Evolutionary conservation across 108 stramenopile genomes (phyloP).

Genomic region (Craspedostauros australis): DNA sequence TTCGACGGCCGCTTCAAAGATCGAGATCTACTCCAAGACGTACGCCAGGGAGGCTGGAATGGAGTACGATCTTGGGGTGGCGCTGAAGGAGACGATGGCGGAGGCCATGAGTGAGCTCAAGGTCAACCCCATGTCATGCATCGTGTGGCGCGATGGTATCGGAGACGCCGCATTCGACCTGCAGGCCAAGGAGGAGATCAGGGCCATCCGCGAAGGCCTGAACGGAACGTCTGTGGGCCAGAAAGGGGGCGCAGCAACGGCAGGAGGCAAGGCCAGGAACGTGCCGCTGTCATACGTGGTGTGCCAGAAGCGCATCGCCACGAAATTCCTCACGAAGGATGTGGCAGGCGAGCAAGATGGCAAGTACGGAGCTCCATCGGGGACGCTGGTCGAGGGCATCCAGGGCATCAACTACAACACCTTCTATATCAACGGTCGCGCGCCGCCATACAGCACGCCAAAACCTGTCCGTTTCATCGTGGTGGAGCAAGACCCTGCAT

Average conservation of each 20-base stretch:
- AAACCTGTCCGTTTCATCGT: conserved; percentile 57
- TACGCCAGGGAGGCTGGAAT: conserved; percentile 38
- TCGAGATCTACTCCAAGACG: conserved; percentile 49
- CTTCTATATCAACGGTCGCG: conserved; percentile 59
- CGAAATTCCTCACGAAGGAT: conserved; percentile 41
- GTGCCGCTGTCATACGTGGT: conserved; percentile 53
- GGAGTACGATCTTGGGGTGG: conserved; percentile 45
- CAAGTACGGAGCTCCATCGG: conserved; percentile 40
- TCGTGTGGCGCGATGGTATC: conserved; percentile 68
- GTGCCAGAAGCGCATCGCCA: conserved; percentile 60
- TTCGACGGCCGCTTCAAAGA: too few relatives aligned
- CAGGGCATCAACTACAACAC: conserved; percentile 44
- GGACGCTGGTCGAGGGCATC: conserved; percentile 45
- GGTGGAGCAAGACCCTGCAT: conserved; percentile 28
- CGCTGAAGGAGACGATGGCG: conserved; percentile 33
- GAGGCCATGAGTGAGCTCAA: conserved; percentile 42
- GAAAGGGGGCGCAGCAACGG: conserved; percentile 3
- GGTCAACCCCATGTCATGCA: conserved; percentile 41
- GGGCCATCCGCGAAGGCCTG: conserved; percentile 39
- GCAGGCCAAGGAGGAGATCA: conserved; percentile 45
- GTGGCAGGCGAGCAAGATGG: conserved; percentile 27
- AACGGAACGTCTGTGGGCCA: conserved; percentile 2
- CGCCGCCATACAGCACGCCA: conserved; percentile 50
- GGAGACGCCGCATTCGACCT: conserved; percentile 42
- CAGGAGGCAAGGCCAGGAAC: background rate